Percentiles rank a stretch among this genome's conserved stretches.
phyloP scores from a whole-genome alignment of 139 green algal genomes.

The Eudorina sp. region DNA sequence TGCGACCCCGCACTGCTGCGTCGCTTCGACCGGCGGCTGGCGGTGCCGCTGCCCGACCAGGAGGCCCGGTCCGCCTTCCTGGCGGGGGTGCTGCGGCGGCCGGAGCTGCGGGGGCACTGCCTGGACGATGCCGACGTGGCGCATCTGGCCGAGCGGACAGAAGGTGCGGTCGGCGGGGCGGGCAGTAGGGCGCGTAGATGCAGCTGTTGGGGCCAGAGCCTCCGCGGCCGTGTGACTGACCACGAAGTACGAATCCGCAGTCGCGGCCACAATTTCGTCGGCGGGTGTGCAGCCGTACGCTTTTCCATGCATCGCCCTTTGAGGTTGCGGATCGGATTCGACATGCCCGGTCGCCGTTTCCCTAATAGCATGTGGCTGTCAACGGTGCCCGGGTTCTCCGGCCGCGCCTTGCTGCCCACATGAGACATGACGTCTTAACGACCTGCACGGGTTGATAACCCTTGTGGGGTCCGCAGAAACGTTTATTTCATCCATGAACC shows the following conservation, averaged over 20 bases:
- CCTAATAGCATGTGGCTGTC: no score
- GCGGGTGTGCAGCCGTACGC: no score
- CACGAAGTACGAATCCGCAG: no score
- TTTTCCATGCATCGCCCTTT: no score
- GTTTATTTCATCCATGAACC: background rate
- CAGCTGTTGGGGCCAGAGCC: background rate
- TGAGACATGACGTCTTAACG: no score
- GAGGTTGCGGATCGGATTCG: no score
- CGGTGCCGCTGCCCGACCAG: conserved; percentile 66
- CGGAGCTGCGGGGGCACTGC: conserved; percentile 39
- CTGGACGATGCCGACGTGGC: background rate
- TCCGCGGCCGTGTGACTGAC: background rate
- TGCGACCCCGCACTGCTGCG: conserved; percentile 73
- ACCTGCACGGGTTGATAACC: background rate
- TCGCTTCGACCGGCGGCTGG: conserved; percentile 71
- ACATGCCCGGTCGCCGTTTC: no score
- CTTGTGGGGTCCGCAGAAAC: background rate
- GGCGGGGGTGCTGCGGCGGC: background rate
- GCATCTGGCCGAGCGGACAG: background rate
- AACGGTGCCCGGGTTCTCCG: no score
- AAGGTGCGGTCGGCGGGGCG: background rate
- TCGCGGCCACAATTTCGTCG: no score
- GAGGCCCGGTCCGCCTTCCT: conserved; percentile 62
- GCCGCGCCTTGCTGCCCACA: no score
- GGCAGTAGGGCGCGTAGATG: conserved; percentile 1